Evolutionary conservation across 108 stramenopile species (phyloP).

Genomic region (Seminavis robusta): DNA sequence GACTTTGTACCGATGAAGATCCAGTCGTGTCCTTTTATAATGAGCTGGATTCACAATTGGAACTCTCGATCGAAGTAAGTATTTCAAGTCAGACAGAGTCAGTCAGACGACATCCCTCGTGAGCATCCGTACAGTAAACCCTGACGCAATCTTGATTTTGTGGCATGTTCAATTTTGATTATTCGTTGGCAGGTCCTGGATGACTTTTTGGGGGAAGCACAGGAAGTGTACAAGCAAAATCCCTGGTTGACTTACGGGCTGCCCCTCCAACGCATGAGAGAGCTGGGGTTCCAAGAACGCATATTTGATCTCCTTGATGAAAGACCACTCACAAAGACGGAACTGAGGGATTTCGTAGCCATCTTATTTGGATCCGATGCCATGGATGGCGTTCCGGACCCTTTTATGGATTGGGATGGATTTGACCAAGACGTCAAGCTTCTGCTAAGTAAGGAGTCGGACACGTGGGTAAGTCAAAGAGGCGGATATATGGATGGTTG

Average conservation of each 20-base stretch:
- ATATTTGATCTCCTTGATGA: slow-evolving; percentile 88
- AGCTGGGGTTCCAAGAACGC: slow-evolving; percentile 81
- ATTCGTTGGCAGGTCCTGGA: slow-evolving; percentile 90
- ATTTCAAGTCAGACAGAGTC: no score
- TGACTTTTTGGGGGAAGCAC: slow-evolving; percentile 77
- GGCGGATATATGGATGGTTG: no score
- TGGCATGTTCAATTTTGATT: no score
- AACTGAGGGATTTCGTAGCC: slow-evolving; percentile 63
- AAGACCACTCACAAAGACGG: slow-evolving; percentile 47
- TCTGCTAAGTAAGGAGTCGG: no score
- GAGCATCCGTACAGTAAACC: no score
- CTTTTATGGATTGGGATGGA: slow-evolving; percentile 56
- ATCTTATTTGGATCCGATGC: slow-evolving; percentile 49
- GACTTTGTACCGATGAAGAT: slow-evolving; percentile 83
- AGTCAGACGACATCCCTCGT: no score
- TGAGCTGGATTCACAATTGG: slow-evolving; percentile 67
- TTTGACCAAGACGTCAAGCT: no score
- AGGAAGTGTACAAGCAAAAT: slow-evolving; percentile 78
- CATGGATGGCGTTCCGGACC: slow-evolving; percentile 69
- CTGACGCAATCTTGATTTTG: no score
- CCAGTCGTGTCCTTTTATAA: slow-evolving; percentile 77
- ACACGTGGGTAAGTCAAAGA: no score
- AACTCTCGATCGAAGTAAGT: no score
- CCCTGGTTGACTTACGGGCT: slow-evolving; percentile 86
- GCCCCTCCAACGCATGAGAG: slow-evolving; percentile 79